Conservation (phyloP, 1,284 basidiomycete species). For the Ganoderma meredithae region DNA sequence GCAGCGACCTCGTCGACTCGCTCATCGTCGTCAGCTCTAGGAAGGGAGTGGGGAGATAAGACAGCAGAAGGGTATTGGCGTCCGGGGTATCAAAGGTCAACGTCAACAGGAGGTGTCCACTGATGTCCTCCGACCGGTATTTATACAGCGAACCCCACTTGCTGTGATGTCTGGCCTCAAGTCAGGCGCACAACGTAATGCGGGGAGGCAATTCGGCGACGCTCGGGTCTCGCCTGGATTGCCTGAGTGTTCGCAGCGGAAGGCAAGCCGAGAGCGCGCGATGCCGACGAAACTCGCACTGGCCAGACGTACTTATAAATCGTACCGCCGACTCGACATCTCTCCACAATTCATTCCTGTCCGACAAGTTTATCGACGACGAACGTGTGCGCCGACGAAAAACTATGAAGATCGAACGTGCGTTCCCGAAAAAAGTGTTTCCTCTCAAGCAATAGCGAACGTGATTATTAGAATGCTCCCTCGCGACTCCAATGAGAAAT, state of each 20-base stretch:
- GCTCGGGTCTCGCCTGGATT: not conserved
- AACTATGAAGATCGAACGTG: not conserved
- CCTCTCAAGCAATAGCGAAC: not conserved
- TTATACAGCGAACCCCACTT: not conserved
- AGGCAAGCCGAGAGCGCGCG: not conserved
- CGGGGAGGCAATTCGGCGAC: not conserved
- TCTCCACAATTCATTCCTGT: not conserved
- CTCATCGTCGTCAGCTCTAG: not conserved
- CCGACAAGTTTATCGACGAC: not conserved
- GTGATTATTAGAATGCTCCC: not conserved
- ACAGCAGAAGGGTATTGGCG: not conserved
- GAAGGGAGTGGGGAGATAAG: not conserved
- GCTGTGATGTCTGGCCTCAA: not conserved
- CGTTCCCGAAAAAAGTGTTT: not conserved
- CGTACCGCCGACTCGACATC: not conserved
- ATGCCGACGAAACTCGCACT: not conserved
- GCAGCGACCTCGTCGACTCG: constrained; percentile 29
- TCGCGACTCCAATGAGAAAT: no score
- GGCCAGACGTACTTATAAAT: not conserved
- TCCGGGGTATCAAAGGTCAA: not conserved
- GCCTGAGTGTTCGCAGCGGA: not conserved
- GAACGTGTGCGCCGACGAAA: constrained; percentile 2
- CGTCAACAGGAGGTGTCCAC: not conserved
- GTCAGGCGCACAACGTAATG: constrained; percentile 2
- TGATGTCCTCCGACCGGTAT: not conserved